Evolutionary conservation across 179 eudicot species (phyloP).

Genomic region (Actinidia chinensis): DNA sequence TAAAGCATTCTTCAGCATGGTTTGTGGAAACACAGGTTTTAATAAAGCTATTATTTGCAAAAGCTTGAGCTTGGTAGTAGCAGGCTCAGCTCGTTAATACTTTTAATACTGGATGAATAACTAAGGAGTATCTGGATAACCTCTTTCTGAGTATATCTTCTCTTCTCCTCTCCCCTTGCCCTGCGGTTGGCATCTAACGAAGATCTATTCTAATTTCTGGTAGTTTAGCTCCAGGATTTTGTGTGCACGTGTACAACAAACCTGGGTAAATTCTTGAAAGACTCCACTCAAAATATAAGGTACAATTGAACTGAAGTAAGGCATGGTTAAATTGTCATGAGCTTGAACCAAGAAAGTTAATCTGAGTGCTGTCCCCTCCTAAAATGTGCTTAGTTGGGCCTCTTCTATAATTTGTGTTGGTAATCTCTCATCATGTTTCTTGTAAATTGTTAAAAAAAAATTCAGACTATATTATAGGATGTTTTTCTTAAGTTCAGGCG

Average conservation of each 20-base stretch:
- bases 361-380: neutral
- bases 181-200: neutral
- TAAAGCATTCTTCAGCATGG: neutral
- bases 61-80: neutral
- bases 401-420: neutral
- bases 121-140: neutral
- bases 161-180: too few species aligned
- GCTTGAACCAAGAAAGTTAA: neutral
- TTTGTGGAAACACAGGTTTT: neutral
- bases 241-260: neutral
- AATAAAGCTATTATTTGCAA: neutral
- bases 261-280: neutral
- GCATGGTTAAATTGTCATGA: neutral
- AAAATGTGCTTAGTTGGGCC: neutral
- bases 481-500: neutral
- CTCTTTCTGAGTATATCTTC: too few species aligned
- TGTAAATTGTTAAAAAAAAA: too few species aligned
- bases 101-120: neutral
- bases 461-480: constrained; percentile 4
- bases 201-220: neutral
- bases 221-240: neutral
- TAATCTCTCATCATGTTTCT: neutral
- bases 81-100: neutral
- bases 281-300: neutral
- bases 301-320: neutral